Conservation (phyloP, 768 basidiomycete genomes). For the Suillus subaureus region DNA sequence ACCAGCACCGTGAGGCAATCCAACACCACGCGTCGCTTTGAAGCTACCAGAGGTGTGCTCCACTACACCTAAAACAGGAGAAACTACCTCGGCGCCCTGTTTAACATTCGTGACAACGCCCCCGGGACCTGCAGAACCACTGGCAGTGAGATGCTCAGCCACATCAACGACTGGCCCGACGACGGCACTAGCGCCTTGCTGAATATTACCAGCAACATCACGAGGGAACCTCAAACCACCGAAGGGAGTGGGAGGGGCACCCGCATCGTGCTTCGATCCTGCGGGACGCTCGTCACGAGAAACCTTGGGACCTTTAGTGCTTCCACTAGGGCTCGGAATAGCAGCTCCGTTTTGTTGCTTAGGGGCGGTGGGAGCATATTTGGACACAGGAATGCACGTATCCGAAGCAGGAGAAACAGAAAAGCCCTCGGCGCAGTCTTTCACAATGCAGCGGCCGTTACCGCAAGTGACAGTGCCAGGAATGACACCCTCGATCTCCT, state of each 20-base stretch:
- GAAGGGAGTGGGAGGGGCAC: too few species aligned
- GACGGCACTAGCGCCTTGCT: neutral
- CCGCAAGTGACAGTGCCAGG: conserved; percentile 29
- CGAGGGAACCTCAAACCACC: conserved; percentile 2
- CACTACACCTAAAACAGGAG: neutral
- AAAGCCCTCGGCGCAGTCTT: conserved; percentile 28
- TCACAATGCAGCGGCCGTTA: conserved; percentile 28
- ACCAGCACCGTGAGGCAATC: neutral
- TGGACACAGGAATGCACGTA: conserved; percentile 15
- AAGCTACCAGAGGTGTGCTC: neutral
- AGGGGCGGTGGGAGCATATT: neutral
- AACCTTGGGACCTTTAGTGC: neutral
- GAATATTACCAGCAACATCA: conserved; percentile 1
- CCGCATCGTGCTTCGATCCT: neutral
- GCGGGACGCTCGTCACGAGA: neutral
- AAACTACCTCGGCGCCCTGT: too few species aligned
- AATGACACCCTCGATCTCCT: conserved; percentile 28
- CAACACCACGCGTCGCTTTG: neutral
- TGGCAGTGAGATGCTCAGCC: neutral
- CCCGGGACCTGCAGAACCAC: neutral
- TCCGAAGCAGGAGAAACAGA: conserved; percentile 11
- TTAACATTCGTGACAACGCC: neutral
- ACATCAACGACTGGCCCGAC: neutral
- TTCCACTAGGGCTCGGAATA: neutral
- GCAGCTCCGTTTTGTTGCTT: neutral